These are phyloP conservation scores for Vaccinium vitisidaea DNA, from an alignment of 148 eudicot genomes.

Conservation along the genomic window DNA sequence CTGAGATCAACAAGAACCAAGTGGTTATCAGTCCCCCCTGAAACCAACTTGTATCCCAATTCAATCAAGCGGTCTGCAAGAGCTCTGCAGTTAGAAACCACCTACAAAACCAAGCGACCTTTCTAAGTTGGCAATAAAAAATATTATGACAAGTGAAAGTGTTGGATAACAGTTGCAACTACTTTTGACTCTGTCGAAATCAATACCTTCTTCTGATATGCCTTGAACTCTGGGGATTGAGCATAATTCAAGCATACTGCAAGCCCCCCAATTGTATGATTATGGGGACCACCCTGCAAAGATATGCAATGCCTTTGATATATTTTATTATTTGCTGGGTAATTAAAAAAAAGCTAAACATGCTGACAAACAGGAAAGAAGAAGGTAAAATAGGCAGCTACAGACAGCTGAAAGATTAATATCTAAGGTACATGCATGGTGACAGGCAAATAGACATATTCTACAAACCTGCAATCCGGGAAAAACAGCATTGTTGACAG, in stretches of 20 bases:
- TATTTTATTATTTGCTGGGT: not conserved
- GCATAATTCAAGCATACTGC: conserved; percentile 86
- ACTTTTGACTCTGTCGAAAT: conserved; percentile 8
- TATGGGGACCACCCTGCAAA: conserved; percentile 93
- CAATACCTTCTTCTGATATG: conserved; percentile 70
- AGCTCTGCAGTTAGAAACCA: conserved; percentile 78
- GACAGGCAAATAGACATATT: not conserved
- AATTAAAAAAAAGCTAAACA: not conserved
- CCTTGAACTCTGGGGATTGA: conserved; percentile 68
- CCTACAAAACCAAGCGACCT: conserved; percentile 33
- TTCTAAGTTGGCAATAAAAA: not conserved
- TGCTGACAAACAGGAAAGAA: not conserved
- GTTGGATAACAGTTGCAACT: not conserved
- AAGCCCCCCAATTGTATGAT: conserved; percentile 91
- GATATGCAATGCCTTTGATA: not conserved
- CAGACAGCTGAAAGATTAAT: not conserved
- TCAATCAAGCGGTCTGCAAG: conserved; percentile 63
- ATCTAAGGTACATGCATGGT: not conserved
- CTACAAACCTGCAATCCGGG: conserved; percentile 79
- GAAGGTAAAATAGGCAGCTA: not conserved
- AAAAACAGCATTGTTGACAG: conserved; percentile 87
- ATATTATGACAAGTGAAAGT: not conserved
- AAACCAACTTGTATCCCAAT: conserved; percentile 75
- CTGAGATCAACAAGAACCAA: conserved; percentile 88
- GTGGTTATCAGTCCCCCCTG: conserved; percentile 94